Evolutionary conservation across 441 rosid genomes (phyloP).

Genomic region (Erodium texanum): DNA sequence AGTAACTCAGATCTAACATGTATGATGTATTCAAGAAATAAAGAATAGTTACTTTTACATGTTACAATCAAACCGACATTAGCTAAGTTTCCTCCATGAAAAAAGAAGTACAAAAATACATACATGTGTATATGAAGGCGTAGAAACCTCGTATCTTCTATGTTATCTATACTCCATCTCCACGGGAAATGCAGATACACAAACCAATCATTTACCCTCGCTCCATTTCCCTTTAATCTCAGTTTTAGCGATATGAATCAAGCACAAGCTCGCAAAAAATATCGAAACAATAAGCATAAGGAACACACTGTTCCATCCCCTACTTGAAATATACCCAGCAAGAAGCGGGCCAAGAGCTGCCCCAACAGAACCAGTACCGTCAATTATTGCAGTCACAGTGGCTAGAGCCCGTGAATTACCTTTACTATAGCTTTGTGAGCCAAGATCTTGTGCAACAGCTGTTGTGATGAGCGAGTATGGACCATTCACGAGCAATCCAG

Average conservation of each 20-base stretch:
- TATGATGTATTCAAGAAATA: too few species aligned
- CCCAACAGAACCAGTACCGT: slow-evolving; percentile 92
- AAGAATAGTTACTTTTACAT: too few species aligned
- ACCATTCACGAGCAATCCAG: slow-evolving; percentile 75
- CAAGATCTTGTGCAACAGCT: slow-evolving; percentile 91
- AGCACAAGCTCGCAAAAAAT: slow-evolving; percentile 44
- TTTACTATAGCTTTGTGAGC: slow-evolving; percentile 59
- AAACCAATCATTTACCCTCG: slow-evolving; percentile 24
- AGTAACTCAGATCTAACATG: too few species aligned
- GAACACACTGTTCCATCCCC: slow-evolving; percentile 83
- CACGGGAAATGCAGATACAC: too few species aligned
- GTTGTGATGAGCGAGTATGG: slow-evolving; percentile 81
- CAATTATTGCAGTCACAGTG: slow-evolving; percentile 80
- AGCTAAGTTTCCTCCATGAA: background rate
- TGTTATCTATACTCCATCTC: background rate
- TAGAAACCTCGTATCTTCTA: background rate
- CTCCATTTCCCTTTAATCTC: slow-evolving; percentile 45
- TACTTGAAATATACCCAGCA: slow-evolving; percentile 69
- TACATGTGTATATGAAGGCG: background rate
- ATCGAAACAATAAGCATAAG: slow-evolving; percentile 60
- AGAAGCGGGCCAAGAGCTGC: slow-evolving; percentile 78
- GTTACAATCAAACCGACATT: too few species aligned
- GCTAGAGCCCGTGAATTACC: slow-evolving; percentile 82
- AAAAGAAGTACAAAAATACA: background rate
- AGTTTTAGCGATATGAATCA: slow-evolving; percentile 48